A percentile compares a stretch with the other conserved stretches of the same genome.
These are phyloP conservation scores for Russula olivacea DNA, from an alignment of 768 basidiomycete genomes.

Conservation along the genomic window DNA sequence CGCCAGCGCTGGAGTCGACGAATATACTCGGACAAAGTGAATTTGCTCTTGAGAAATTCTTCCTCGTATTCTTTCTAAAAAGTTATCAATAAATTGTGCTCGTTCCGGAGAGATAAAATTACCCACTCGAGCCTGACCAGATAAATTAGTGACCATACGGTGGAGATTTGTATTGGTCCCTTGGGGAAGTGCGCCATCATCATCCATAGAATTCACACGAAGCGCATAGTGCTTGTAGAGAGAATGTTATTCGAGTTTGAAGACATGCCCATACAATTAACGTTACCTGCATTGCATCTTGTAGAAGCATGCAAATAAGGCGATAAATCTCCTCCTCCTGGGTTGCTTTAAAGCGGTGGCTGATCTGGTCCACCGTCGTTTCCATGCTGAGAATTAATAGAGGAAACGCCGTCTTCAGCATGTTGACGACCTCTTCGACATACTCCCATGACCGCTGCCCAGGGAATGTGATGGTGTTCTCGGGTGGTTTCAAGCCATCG, in stretches of 20 bases:
- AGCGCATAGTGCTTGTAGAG: slow-evolving; percentile 54
- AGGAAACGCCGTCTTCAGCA: slow-evolving; percentile 93
- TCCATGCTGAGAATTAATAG: slow-evolving; percentile 92
- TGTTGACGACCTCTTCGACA: slow-evolving; percentile 89
- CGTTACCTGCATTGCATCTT: slow-evolving; percentile 77
- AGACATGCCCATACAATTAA: background rate
- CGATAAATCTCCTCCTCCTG: slow-evolving; percentile 94
- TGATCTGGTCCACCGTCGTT: slow-evolving; percentile 93
- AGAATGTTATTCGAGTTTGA: background rate
- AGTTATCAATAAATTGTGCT: slow-evolving; percentile 1
- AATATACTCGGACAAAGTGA: slow-evolving; percentile 81
- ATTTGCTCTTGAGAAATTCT: slow-evolving; percentile 78
- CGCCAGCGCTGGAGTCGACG: slow-evolving; percentile 88
- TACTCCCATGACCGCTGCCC: slow-evolving; percentile 78
- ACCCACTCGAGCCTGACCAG: slow-evolving; percentile 52
- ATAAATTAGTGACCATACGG: slow-evolving; percentile 58
- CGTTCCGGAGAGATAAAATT: background rate
- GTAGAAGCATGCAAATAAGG: slow-evolving; percentile 77
- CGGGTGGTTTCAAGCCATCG: slow-evolving; percentile 26
- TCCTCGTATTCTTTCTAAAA: slow-evolving; percentile 81
- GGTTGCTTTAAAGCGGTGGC: slow-evolving; percentile 78
- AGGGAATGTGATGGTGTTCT: slow-evolving; percentile 30
- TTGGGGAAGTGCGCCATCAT: slow-evolving; percentile 56
- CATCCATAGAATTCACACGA: slow-evolving; percentile 59
- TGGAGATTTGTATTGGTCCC: slow-evolving; percentile 50